phyloP scores from a whole-genome alignment of 225 moss, liverwort and hornwort genomes.

The Pseudoscleropodium purum region DNA sequence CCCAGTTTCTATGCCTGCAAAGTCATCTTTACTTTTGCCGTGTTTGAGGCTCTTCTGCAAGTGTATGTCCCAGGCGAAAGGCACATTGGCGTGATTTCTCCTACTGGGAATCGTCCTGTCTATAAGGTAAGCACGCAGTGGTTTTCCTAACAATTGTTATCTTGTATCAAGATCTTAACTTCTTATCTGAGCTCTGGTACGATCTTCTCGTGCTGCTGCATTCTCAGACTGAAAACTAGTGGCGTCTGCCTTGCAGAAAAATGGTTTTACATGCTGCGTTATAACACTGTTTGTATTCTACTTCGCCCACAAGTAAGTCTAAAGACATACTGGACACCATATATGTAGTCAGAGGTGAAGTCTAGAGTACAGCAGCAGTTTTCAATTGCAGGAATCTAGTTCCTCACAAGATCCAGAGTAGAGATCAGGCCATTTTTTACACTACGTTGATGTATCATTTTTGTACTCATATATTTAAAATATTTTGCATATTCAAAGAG shows the following conservation, averaged over 20 bases:
- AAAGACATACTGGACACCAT: background rate
- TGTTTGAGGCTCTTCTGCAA: conserved; percentile 73
- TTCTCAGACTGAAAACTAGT: background rate
- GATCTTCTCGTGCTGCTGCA: background rate
- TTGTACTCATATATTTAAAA: background rate
- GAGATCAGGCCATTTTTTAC: background rate
- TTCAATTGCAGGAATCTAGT: background rate
- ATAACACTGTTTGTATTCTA: conserved; percentile 61
- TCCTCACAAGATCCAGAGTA: background rate
- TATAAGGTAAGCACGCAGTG: conserved; percentile 46
- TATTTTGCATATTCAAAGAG: background rate
- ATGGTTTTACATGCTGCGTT: conserved; percentile 66
- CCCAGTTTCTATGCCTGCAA: conserved; percentile 50
- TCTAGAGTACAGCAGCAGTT: background rate
- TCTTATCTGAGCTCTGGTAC: background rate
- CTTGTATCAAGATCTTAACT: background rate
- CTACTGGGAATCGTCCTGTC: conserved; percentile 65
- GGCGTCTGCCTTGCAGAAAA: conserved; percentile 44
- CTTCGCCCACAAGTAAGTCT: conserved; percentile 61
- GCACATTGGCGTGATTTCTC: conserved; percentile 62
- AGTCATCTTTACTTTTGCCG: conserved; percentile 44
- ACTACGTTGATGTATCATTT: background rate
- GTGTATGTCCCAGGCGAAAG: conserved; percentile 58
- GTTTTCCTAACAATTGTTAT: background rate
- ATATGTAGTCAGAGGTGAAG: background rate